These are phyloP conservation scores for Thinopyrum elongatum DNA, from an alignment of 176 grass and related monocot genomes.

Conservation along the genomic window DNA sequence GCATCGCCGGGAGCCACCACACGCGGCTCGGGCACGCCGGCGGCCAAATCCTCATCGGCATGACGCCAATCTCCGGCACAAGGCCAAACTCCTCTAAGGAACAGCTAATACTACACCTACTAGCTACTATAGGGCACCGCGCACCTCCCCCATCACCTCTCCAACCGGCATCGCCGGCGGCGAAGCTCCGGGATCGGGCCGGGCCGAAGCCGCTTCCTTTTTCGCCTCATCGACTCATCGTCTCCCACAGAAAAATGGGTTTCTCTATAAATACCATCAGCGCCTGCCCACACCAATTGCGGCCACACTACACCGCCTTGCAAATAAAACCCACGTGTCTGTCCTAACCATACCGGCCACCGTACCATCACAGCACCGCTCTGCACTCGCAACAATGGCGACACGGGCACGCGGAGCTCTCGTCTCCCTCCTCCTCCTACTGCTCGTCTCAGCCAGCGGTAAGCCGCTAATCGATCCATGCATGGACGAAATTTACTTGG, in stretches of 20 bases:
- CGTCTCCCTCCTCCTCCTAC: background rate
- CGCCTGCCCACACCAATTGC: background rate
- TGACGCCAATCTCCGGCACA: too few species aligned
- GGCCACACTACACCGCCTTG: background rate
- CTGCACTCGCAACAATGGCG: background rate
- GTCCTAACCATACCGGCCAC: background rate
- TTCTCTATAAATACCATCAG: background rate
- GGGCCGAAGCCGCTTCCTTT: too few species aligned
- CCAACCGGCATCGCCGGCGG: too few species aligned
- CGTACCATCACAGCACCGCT: background rate
- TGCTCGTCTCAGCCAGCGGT: background rate
- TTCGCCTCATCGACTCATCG: too few species aligned
- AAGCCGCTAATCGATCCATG: background rate
- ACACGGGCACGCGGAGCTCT: background rate
- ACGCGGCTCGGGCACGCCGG: too few species aligned
- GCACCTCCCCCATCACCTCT: too few species aligned
- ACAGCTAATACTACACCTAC: too few species aligned
- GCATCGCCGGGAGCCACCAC: too few species aligned
- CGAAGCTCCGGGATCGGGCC: too few species aligned
- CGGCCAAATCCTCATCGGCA: too few species aligned
- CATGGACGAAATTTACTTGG: background rate
- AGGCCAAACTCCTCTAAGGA: too few species aligned
- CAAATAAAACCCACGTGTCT: background rate
- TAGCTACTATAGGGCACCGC: too few species aligned
- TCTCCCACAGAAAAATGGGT: background rate